Base-by-base conservation (phyloP, 768 basidiomycete species). In the Hericium coralloides region DNA sequence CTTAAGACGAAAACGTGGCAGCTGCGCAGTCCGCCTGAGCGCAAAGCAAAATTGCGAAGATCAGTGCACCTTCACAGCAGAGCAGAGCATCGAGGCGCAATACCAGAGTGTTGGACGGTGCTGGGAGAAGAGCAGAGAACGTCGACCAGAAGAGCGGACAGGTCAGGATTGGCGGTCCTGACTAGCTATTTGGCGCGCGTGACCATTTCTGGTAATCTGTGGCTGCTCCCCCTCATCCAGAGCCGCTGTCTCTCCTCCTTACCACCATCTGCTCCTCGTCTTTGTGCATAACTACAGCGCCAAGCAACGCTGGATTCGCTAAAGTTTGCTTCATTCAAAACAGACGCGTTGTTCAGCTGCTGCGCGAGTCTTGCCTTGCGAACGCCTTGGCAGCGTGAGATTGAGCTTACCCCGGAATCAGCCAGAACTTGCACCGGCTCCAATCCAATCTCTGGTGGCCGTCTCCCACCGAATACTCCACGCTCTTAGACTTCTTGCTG, bases 401-500 rank as follows among this genome's bases (percentile, higher is more conserved):
- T 45, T 45, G 43, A 45, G 43, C n/a, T 45, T 22, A 22, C 53
- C 26, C 22, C 12, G 36, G 20, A 41, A 15, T n/a, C n/a, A n/a
- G n/a, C n/a, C 26, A 18, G 23, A n/a, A 17, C 51, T 36, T 36
- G 17, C 51, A 54, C 23, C 53, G 53, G 53, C 53, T 54, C 53
- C 53, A 54, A 45, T 54, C 38, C 18, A 38, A n/a, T 43, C 53
- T n/a, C 53, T 38, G 53, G 39, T 54, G 23, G 53, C 53, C 53
- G 53, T 39, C 39, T 54, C 53, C 41, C 53, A 54, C 53, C 38
- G 14, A 15, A 31, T 22, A 45, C 12, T 26, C 26, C 38, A 20
- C 39, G 39, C 41, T 25, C 20, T 38, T 38, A n/a, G 43, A 20
- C 43, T 45, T 2, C n/a, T 12, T 26, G 22, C 59, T 52, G 22